A percentile compares a stretch with the other conserved stretches of the same genome.
These are phyloP conservation scores for Talaromyces sp. DNA, from an alignment of 2,329 filamentous ascomycete species.

Conservation along the genomic window DNA sequence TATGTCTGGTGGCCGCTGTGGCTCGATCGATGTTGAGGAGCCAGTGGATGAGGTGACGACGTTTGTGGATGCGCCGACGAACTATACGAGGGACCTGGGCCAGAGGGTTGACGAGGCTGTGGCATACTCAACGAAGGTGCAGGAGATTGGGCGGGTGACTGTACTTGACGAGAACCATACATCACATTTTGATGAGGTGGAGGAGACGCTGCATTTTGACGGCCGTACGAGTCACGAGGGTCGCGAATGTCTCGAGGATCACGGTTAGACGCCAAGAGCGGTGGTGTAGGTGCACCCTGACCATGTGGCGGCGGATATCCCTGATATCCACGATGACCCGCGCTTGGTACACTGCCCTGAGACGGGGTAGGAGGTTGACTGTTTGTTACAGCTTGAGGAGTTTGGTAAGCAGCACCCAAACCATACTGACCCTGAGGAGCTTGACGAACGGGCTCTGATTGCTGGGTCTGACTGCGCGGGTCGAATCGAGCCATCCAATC, in stretches of 20 bases:
- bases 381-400: constrained; percentile 7
- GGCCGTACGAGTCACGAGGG: constrained; percentile 25
- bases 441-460: constrained; percentile 25
- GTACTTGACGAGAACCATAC: constrained; percentile 33
- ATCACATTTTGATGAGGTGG: constrained; percentile 29
- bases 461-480: constrained; percentile 33
- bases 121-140: constrained; percentile 29
- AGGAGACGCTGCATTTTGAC: constrained; percentile 27
- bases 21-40: constrained; percentile 20
- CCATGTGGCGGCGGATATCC: constrained; percentile 24
- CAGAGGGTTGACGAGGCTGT: constrained; percentile 27
- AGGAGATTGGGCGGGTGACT: constrained; percentile 31
- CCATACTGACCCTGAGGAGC: constrained; percentile 32
- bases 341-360: constrained; percentile 8
- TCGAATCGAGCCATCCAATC: constrained; percentile 45
- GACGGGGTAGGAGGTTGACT: constrained; percentile 16
- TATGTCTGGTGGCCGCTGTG: constrained; percentile 29
- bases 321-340: constrained; percentile 13
- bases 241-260: constrained; percentile 25
- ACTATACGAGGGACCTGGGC: constrained; percentile 26
- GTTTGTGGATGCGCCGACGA: constrained; percentile 23
- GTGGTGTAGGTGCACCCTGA: constrained; percentile 20
- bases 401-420: constrained; percentile 6
- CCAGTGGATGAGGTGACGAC: constrained; percentile 26
- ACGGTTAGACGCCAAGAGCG: constrained; percentile 23